These are phyloP conservation scores for Jatropha multifida DNA, from an alignment of 441 rosid genomes.

Conservation along the genomic window DNA sequence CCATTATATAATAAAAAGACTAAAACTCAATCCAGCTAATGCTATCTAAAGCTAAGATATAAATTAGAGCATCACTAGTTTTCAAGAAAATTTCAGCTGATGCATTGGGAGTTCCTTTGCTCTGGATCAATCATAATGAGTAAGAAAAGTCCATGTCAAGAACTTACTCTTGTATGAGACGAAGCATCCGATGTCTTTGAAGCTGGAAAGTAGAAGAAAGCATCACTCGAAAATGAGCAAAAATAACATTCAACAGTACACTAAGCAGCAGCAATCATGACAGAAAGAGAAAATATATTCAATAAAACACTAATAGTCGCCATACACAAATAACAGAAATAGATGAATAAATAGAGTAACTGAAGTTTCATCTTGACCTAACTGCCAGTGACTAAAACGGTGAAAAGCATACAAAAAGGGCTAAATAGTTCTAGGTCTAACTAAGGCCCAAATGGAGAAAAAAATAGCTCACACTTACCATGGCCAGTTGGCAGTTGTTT, in stretches of 20 bases:
- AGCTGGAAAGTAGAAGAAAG: slow-evolving; percentile 27
- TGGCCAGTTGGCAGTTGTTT: slow-evolving; percentile 20
- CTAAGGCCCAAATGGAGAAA: neutral
- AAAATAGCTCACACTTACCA: neutral
- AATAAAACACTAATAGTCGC: neutral
- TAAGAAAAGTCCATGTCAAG: neutral
- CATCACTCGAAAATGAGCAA: slow-evolving; percentile 1
- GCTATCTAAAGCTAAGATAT: neutral
- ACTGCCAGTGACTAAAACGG: neutral
- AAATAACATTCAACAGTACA: neutral
- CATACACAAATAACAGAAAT: neutral
- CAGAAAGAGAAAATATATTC: neutral
- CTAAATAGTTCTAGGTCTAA: neutral
- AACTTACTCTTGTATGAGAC: slow-evolving; percentile 30
- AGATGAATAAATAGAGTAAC: neutral
- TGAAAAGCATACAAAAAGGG: neutral
- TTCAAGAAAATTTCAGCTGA: slow-evolving; percentile 10
- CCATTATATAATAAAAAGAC: neutral
- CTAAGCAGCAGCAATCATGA: neutral
- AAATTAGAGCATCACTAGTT: neutral
- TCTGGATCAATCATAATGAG: neutral
- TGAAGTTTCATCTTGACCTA: neutral
- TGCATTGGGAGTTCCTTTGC: neutral
- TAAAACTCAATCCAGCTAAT: too few relatives aligned
- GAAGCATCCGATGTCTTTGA: slow-evolving; percentile 24